A percentile compares a stretch with the other conserved stretches of the same genome.
Conservation (phyloP, 495 filamentous ascomycete genomes). For the Penicillium psychrofluorescens region DNA sequence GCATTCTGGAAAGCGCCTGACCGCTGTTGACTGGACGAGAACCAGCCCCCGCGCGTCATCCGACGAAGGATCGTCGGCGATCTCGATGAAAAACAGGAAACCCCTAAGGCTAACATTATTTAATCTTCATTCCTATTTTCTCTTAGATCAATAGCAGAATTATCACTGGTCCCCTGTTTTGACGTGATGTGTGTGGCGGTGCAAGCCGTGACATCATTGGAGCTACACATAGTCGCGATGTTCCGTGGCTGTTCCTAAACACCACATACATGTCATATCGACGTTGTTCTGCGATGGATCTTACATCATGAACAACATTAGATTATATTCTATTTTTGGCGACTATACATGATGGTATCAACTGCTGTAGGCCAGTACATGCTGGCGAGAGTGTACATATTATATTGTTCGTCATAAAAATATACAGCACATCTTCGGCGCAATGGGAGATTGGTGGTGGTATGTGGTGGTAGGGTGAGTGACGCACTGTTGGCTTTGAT, state of each 20-base stretch:
- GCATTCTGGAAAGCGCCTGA: slow-evolving; percentile 3
- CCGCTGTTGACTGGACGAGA: slow-evolving; percentile 5
- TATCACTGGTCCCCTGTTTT: no score
- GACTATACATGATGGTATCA: no score
- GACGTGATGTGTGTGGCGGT: no score
- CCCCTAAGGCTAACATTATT: no score
- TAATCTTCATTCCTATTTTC: no score
- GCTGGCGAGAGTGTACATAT: background rate
- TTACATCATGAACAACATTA: background rate
- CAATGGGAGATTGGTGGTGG: background rate
- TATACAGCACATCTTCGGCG: background rate
- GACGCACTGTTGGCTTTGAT: no score
- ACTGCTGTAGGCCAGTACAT: background rate
- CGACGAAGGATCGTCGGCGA: slow-evolving; percentile 9
- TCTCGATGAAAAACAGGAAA: no score
- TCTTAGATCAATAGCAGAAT: no score
- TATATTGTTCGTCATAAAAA: background rate
- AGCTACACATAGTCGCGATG: no score
- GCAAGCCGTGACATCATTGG: no score
- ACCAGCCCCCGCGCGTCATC: slow-evolving; percentile 13
- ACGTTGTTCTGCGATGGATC: background rate
- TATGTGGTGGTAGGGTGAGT: background rate
- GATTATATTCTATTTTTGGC: no score
- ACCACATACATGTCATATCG: background rate
- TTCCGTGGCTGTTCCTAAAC: slow-evolving; percentile 1